Evolutionary conservation across 2,329 filamentous ascomycete species (phyloP), one percentile per base, ranked within the genome.

Genomic region (Fusarium penzigii): DNA sequence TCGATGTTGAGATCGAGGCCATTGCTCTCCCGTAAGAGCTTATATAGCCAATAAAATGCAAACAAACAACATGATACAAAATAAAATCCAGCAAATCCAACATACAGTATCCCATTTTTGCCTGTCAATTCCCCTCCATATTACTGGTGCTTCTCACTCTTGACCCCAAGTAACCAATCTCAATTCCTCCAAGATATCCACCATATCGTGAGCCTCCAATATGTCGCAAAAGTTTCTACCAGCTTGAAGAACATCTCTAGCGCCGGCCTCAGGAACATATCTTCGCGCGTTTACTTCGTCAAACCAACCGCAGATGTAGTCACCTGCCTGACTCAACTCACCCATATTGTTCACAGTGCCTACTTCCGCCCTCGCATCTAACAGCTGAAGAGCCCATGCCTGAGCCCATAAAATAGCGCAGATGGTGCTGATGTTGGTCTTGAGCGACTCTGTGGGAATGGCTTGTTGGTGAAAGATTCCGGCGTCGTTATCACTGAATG

Each of bases 1-100:
- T 92, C 40, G 86, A 91, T 54, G 86, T 96, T 20, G 92, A 96
- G 80, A 94, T 96, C 69, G 91, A 96, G 81, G 89, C 86, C 70
- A 88, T 94, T 77, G 91, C 91, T 51, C 78, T 88, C 49, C 80
- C 86, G 57, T 86, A 72, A 70, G 60, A 20, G 17, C 12, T 34
- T 14, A 42, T 13, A 32, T 9, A 34, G 20, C 25, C 44, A 9
- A 47, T 10, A 54, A 51, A 39, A 38, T 25, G 38, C 44, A 29
- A 32, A 34, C 39, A 49, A 39, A 46, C 25, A 38, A 42, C 6
- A 42, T 2, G 16, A 11, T 39, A 53, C 47, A 25, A 51, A 52
- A 44, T 38, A 20, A 36, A 49, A 46, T 39, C 42, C 36, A 25
- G 32, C 9, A 36, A 14, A 12, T 9, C 13, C 5, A 36, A 9